Evolutionary conservation across 441 rosid species (phyloP).

Genomic region (Sinapis alba): DNA sequence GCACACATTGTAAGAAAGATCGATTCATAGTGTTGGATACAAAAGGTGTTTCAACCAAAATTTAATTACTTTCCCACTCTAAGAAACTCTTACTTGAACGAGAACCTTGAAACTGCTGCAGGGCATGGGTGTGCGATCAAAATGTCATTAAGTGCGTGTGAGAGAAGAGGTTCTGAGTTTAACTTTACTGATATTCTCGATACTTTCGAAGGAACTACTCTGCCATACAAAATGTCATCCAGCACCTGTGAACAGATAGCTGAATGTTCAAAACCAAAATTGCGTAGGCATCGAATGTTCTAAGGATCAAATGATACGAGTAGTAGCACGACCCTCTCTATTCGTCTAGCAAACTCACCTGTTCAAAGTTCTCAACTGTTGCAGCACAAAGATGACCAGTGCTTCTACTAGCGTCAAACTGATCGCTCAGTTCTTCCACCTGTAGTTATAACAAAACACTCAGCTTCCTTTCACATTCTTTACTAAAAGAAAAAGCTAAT

Average conservation of each 20-base stretch:
- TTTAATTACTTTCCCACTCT: not conserved
- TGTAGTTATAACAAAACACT: constrained; percentile 32
- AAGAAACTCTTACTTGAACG: constrained; percentile 62
- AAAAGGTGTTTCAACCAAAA: not conserved
- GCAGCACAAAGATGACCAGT: constrained; percentile 90
- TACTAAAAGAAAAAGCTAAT: not conserved
- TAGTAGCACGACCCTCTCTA: no score
- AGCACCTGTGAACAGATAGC: constrained; percentile 52
- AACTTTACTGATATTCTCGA: constrained; percentile 61
- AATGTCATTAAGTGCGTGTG: constrained; percentile 77
- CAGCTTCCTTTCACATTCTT: not conserved
- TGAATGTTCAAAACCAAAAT: constrained; percentile 12
- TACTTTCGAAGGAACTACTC: constrained; percentile 51
- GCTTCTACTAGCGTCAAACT: constrained; percentile 89
- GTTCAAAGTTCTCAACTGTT: constrained; percentile 76
- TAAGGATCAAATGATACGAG: not conserved
- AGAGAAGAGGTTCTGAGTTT: constrained; percentile 59
- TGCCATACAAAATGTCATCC: constrained; percentile 67
- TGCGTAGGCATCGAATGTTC: not conserved
- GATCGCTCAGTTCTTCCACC: constrained; percentile 69
- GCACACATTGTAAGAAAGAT: constrained; percentile 17
- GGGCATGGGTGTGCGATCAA: constrained; percentile 86
- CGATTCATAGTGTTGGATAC: not conserved
- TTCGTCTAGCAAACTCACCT: no score
- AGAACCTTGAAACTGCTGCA: constrained; percentile 80